Base-by-base conservation (phyloP, 805 yeast species). In the Pichia nanzhaoensis region DNA sequence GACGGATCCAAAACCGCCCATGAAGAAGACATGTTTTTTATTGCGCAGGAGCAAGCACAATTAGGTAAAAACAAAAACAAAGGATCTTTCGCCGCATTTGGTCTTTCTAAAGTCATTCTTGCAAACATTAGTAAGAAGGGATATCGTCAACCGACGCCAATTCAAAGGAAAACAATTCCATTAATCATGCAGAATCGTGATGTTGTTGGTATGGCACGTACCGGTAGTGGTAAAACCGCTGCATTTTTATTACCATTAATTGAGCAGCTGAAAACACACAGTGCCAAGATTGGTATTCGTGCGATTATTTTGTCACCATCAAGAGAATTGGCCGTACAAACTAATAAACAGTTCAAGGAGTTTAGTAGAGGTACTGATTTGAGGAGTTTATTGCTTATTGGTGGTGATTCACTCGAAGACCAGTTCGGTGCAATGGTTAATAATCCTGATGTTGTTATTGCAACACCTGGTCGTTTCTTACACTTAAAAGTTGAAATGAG, bases 191-290 rank as follows among this genome's bases (percentile, higher is more conserved):
- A 84, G 39, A 84, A 80, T 45, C 74, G 95, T 59, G 99, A 93
- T 66, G 95, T 93, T 35, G 99, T 93, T 14, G 99, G 97, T 60
- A 93, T 93, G 99, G 99, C 99, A 14, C 77, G 99, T 59, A 93
- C 99, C 0, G 99, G 99, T 57, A 86, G 96, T 21, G 99, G 99
- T 73, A 93, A 93, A 61, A 93, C 99, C 0, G 99, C 99, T 8
- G 98, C 99, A 1, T 93, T 93, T 61, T 76, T 87, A 18, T 67
- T 93, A 44, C 99, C 99, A 3, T 73, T 93, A 70, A 73, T 93
- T 52, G 97, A 93, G 56, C 82, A 77, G 59, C 71, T 91, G 54
- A 87, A 86, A 62, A 65, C 79, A 2, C 97, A 91, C 61, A 78
- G 85, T 37, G 89, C 95, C 27, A 84, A 80, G 59, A 83, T 85